These are phyloP conservation scores for Calocera viscosa DNA, from an alignment of 768 basidiomycete genomes.

Conservation along the genomic window DNA sequence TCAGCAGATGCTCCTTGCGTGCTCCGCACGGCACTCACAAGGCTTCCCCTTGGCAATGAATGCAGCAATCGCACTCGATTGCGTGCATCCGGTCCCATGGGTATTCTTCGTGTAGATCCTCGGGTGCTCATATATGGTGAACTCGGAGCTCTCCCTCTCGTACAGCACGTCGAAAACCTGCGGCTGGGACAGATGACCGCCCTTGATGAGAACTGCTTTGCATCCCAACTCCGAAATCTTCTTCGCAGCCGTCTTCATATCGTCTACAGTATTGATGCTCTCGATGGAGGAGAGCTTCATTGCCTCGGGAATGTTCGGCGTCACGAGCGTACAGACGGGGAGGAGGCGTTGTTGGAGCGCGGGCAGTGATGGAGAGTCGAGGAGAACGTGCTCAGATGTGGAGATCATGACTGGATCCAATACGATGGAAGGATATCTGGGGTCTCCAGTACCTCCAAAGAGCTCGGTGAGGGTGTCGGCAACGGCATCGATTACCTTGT, in stretches of 20 bases:
- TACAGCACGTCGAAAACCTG: conserved; percentile 57
- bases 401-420: conserved; percentile 88
- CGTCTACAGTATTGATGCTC: conserved; percentile 34
- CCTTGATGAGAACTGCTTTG: conserved; percentile 63
- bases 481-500: conserved; percentile 40
- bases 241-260: conserved; percentile 48
- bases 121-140: conserved; percentile 47
- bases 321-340: conserved; percentile 58
- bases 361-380: conserved; percentile 52
- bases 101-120: conserved; percentile 57
- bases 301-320: conserved; percentile 76
- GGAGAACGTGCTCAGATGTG: conserved; percentile 71
- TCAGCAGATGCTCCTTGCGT: background rate
- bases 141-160: conserved; percentile 25
- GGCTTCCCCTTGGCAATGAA: conserved; percentile 41
- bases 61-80: conserved; percentile 70
- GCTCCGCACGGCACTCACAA: conserved; percentile 17
- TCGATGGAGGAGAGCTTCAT: conserved; percentile 47
- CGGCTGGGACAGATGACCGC: conserved; percentile 49
- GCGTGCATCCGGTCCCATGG: conserved; percentile 86
- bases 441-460: conserved; percentile 23
- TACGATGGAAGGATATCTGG: conserved; percentile 42
- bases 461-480: conserved; percentile 37
- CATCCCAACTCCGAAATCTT: conserved; percentile 39
- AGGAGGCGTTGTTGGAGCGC: conserved; percentile 51